Conservation (phyloP, 768 basidiomycete species). For the Boletus sp. region DNA sequence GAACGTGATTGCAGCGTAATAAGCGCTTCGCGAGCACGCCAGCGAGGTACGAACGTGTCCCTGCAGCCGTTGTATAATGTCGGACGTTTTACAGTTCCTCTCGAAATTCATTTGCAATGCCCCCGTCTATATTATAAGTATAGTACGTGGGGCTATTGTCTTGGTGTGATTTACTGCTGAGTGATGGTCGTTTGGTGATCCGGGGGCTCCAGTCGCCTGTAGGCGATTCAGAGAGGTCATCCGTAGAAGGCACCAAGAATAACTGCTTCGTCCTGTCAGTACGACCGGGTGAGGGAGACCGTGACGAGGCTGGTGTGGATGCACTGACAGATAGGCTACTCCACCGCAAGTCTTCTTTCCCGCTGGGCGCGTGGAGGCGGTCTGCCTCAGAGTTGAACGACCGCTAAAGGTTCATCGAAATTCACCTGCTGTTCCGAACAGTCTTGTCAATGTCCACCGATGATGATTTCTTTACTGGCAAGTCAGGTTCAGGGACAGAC, state of each 20-base stretch:
- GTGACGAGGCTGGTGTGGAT: slow-evolving; percentile 8
- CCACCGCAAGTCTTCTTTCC: slow-evolving; percentile 16
- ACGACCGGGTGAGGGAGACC: slow-evolving; percentile 11
- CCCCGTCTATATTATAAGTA: neutral
- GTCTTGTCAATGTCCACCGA: neutral
- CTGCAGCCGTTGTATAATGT: neutral
- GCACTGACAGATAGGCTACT: slow-evolving; percentile 11
- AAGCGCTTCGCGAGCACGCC: neutral
- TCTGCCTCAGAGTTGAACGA: slow-evolving; percentile 6
- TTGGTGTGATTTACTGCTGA: neutral
- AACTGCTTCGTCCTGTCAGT: neutral
- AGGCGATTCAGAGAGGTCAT: neutral
- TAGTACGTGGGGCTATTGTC: neutral
- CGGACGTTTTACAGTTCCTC: neutral
- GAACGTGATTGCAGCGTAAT: neutral
- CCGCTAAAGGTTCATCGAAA: neutral
- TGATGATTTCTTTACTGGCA: neutral
- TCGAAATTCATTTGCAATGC: neutral
- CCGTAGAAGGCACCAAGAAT: neutral
- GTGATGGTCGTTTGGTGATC: neutral
- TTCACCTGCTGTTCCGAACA: neutral
- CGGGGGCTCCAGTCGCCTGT: neutral
- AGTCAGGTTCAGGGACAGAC: neutral
- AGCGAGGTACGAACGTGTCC: neutral
- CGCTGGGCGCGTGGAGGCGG: slow-evolving; percentile 9